These are phyloP conservation scores for Penicillium pancosmium DNA, from an alignment of 495 filamentous ascomycete genomes.

Conservation along the genomic window DNA sequence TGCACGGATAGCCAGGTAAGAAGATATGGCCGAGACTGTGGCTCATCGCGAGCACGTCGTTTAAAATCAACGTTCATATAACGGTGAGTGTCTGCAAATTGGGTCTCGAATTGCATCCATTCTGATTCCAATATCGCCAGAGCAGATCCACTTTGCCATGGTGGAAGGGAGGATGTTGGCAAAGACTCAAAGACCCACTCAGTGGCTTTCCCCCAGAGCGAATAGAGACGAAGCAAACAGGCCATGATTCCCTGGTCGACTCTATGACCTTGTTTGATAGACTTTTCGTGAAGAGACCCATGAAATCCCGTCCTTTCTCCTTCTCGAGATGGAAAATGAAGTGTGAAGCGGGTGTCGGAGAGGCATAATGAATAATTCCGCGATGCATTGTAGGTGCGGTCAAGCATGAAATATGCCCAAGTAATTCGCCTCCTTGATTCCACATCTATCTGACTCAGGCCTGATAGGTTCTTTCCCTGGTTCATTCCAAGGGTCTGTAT, in stretches of 20 bases:
- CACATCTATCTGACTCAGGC: constrained; percentile 5
- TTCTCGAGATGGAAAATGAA: constrained; percentile 21
- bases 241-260: constrained; percentile 29
- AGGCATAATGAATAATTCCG: constrained; percentile 31
- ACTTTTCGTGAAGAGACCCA: constrained; percentile 22
- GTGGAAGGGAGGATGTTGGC: constrained; percentile 19
- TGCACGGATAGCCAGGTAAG: constrained; percentile 34
- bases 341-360: constrained; percentile 31
- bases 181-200: constrained; percentile 33
- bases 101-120: constrained; percentile 36
- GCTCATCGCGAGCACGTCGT: constrained; percentile 29
- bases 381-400: constrained; percentile 34
- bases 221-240: constrained; percentile 28
- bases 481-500: constrained; percentile 30
- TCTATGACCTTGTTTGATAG: constrained; percentile 24
- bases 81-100: constrained; percentile 32
- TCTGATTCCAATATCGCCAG: constrained; percentile 32
- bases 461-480: constrained; percentile 16
- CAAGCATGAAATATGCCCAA: constrained; percentile 37
- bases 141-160: constrained; percentile 33
- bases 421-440: constrained; percentile 27
- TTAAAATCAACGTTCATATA: constrained; percentile 34
- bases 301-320: neutral
- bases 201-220: constrained; percentile 33
- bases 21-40: constrained; percentile 24